Evolutionary conservation across 257 asterid species (phyloP).

Genomic region (Nicotiana tomentosiformis): DNA sequence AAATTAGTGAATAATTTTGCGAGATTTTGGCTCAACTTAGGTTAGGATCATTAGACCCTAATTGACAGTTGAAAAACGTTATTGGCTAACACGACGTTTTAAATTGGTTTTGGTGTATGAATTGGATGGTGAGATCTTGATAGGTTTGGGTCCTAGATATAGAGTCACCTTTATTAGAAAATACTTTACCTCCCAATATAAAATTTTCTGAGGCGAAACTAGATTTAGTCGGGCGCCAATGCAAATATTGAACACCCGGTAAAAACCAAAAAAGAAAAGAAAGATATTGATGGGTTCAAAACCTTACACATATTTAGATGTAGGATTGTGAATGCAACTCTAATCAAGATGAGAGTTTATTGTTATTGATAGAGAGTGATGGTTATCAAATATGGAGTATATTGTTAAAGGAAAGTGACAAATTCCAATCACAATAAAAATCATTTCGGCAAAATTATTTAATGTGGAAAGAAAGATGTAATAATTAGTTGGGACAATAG

Average conservation of each 20-base stretch:
- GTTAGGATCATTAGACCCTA: no score
- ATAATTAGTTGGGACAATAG: background rate
- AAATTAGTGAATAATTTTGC: no score
- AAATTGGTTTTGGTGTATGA: background rate
- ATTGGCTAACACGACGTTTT: no score
- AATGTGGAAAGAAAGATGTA: background rate
- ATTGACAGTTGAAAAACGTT: no score
- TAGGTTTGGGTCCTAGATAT: no score
- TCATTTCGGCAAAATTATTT: background rate
- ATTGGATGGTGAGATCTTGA: background rate
- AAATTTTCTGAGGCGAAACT: rapidly evolving
- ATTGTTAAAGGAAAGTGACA: no score
- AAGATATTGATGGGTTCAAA: background rate
- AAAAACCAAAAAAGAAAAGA: no score
- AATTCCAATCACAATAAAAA: background rate
- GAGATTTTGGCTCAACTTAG: no score
- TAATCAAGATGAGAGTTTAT: background rate
- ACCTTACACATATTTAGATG: background rate
- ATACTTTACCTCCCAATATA: rapidly evolving
- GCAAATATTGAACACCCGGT: rapidly evolving
- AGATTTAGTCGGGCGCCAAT: no score
- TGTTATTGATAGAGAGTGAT: background rate
- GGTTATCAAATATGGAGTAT: background rate
- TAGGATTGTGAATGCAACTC: background rate
- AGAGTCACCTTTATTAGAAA: no score